A percentile compares a stretch with the other conserved stretches of the same genome.
These are phyloP conservation scores for Hawksworthiomyces lignivorus DNA, from an alignment of 2,329 filamentous ascomycete genomes.

Conservation along the genomic window DNA sequence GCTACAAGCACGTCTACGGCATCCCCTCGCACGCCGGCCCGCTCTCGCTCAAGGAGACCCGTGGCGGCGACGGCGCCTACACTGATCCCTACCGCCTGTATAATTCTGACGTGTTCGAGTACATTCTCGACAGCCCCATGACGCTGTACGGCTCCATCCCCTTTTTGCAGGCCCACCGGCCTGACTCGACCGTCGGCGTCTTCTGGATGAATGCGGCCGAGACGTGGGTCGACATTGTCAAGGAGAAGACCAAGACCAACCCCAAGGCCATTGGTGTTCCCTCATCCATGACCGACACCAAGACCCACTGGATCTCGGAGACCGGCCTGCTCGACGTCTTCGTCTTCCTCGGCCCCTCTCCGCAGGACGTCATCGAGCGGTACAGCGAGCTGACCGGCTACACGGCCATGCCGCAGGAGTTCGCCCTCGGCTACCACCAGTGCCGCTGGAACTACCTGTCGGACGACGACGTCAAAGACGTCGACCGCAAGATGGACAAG, in stretches of 20 bases:
- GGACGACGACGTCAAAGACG: constrained; percentile 93
- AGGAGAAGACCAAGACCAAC: constrained; percentile 65
- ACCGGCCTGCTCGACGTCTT: constrained; percentile 85
- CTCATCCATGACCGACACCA: constrained; percentile 62
- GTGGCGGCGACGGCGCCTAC: constrained; percentile 79
- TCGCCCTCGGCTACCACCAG: constrained; percentile 90
- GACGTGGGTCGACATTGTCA: constrained; percentile 94
- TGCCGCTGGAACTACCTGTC: constrained; percentile 99
- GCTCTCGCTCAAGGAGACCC: constrained; percentile 81
- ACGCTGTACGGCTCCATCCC: constrained; percentile 96
- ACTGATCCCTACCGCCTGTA: constrained; percentile 88
- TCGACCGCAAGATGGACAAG: constrained; percentile 94
- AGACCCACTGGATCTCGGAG: constrained; percentile 97
- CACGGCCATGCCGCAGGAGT: constrained; percentile 85
- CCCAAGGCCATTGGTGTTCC: constrained; percentile 63
- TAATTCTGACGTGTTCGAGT: constrained; percentile 97
- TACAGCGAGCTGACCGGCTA: constrained; percentile 90
- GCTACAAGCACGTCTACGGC: constrained; percentile 87
- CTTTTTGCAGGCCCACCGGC: constrained; percentile 94
- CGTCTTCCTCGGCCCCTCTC: constrained; percentile 83
- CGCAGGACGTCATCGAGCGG: constrained; percentile 69
- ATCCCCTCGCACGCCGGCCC: constrained; percentile 90
- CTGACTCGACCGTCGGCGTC: constrained; percentile 86
- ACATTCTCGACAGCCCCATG: constrained; percentile 95
- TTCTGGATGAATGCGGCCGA: constrained; percentile 98